Percentiles rank a stretch among this genome's conserved stretches.
phyloP scores from a whole-genome alignment of 805 yeast genomes.

The Yamadazyma nakazawae region DNA sequence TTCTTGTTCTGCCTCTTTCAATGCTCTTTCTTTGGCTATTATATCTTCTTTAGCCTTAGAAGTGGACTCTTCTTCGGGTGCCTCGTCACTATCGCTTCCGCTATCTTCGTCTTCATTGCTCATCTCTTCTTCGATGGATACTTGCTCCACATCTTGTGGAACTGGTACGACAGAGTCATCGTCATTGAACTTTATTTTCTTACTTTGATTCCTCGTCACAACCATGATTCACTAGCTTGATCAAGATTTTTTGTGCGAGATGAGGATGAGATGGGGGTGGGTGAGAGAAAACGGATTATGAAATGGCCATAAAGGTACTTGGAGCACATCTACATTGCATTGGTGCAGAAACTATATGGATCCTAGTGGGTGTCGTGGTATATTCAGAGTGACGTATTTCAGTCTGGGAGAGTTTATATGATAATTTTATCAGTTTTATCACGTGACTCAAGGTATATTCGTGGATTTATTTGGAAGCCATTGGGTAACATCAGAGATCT shows the following conservation, averaged over 20 bases:
- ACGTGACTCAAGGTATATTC: no score
- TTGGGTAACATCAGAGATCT: no score
- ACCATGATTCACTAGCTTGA: conserved; percentile 1
- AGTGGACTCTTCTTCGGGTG: conserved; percentile 45
- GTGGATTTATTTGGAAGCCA: no score
- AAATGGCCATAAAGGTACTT: no score
- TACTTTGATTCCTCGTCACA: conserved; percentile 11
- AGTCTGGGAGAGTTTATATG: no score
- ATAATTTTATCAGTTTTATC: no score
- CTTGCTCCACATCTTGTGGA: not conserved
- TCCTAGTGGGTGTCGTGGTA: no score
- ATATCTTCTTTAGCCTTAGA: conserved; percentile 23
- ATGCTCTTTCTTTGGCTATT: conserved; percentile 25
- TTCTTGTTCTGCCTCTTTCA: conserved; percentile 21
- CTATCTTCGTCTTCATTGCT: conserved; percentile 7
- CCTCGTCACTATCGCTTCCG: conserved; percentile 25
- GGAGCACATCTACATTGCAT: no score
- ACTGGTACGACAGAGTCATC: not conserved
- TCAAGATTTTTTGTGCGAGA: conserved; percentile 1
- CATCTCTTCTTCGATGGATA: not conserved
- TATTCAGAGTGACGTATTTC: no score
- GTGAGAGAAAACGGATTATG: not conserved
- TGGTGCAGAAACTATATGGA: no score
- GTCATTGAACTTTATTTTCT: conserved; percentile 12
- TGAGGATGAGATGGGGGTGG: conserved; percentile 1